Conservation (phyloP, 2,329 filamentous ascomycete species). For the Sporothrix euskadiensis region DNA sequence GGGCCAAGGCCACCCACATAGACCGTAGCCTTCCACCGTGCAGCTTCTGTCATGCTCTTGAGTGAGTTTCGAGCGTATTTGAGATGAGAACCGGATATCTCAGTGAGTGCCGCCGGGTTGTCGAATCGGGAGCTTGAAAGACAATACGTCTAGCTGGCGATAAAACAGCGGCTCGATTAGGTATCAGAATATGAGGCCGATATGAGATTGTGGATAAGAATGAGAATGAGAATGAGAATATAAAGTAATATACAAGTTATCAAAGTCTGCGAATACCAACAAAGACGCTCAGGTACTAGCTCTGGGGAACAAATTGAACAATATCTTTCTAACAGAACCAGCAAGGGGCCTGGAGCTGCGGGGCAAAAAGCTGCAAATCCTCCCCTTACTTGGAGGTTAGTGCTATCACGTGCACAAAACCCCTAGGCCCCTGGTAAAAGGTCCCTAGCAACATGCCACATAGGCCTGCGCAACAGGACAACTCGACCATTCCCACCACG, state of each 20-base stretch:
- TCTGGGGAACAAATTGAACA: neutral
- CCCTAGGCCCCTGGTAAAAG: neutral
- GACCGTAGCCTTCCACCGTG: constrained; percentile 85
- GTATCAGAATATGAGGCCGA: neutral
- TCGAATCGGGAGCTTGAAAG: neutral
- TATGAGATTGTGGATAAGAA: neutral
- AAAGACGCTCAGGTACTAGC: neutral
- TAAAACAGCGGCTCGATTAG: neutral
- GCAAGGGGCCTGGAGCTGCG: neutral
- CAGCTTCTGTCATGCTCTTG: constrained; percentile 71
- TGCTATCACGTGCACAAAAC: constrained; percentile 26
- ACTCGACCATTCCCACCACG: constrained; percentile 27
- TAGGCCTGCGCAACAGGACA: constrained; percentile 28
- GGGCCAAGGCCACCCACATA: constrained; percentile 88
- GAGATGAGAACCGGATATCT: neutral
- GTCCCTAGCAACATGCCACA: constrained; percentile 24
- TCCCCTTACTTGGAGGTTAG: neutral
- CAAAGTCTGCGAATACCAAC: neutral
- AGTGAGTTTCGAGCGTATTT: no score
- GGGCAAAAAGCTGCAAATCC: constrained; percentile 18
- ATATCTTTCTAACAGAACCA: constrained; percentile 10
- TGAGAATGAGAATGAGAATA: neutral
- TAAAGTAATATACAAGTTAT: neutral
- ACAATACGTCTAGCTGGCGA: neutral
- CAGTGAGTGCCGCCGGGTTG: constrained; percentile 29